phyloP scores from a whole-genome alignment of 2,329 filamentous ascomycete species.

The Venturia pyrina region DNA sequence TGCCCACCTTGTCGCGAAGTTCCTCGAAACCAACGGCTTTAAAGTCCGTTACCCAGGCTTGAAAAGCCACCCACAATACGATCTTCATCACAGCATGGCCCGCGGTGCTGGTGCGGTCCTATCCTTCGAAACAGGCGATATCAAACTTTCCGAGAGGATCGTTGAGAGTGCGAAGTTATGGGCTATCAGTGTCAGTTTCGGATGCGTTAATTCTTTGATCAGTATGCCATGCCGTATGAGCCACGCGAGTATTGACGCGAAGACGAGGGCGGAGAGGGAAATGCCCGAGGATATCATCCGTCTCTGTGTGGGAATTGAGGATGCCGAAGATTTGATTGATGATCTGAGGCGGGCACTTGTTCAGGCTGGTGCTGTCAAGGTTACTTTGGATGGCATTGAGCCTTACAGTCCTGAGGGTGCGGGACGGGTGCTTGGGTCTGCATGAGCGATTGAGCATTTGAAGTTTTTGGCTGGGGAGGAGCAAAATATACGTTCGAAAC shows the following conservation, averaged over 20 bases:
- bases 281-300: conserved; percentile 97
- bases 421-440: neutral
- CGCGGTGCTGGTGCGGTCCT: conserved; percentile 89
- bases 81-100: conserved; percentile 90
- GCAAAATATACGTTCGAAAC: no score
- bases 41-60: conserved; percentile 90
- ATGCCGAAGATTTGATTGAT: conserved; percentile 82
- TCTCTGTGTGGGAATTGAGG: conserved; percentile 92
- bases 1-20: conserved; percentile 81
- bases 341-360: conserved; percentile 86
- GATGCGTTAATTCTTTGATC: conserved; percentile 95
- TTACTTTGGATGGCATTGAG: conserved; percentile 70
- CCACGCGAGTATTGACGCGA: conserved; percentile 94
- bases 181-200: conserved; percentile 95
- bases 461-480: neutral
- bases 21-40: conserved; percentile 85
- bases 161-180: conserved; percentile 87
- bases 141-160: conserved; percentile 75
- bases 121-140: conserved; percentile 89
- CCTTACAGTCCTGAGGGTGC: neutral
- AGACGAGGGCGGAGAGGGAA: conserved; percentile 77
- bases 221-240: conserved; percentile 99
- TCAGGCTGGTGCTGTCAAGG: conserved; percentile 83
- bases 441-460: neutral
- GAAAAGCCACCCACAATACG: conserved; percentile 91